phyloP scores from a whole-genome alignment of 164 flowering plant species.

The Liquidambar formosana region DNA sequence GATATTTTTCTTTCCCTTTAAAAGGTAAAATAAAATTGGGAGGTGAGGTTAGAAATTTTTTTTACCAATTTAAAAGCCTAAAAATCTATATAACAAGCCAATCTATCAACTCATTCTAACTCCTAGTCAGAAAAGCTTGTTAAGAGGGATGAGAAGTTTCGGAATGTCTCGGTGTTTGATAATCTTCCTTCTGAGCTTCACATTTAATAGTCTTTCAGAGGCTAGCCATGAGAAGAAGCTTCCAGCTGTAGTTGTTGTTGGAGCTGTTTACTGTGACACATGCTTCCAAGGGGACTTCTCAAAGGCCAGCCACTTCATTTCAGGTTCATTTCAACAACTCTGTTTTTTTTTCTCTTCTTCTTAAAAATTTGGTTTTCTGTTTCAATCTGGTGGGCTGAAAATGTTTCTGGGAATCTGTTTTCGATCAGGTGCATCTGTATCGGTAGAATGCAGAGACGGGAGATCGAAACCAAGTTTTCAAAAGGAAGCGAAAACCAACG shows the following conservation, averaged over 20 bases:
- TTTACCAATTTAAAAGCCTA: too few relatives aligned
- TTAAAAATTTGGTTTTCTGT: neutral
- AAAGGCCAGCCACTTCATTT: slow-evolving; percentile 57
- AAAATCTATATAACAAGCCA: neutral
- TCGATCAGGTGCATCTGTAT: slow-evolving; percentile 62
- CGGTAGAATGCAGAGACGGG: slow-evolving; percentile 48
- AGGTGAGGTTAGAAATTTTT: too few relatives aligned
- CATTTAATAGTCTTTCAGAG: slow-evolving; percentile 30
- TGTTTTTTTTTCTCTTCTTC: neutral
- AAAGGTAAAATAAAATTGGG: too few relatives aligned
- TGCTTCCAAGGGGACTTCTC: slow-evolving; percentile 61
- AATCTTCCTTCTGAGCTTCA: slow-evolving; percentile 26
- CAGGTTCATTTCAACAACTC: slow-evolving; percentile 45
- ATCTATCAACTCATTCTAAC: slow-evolving; percentile 3
- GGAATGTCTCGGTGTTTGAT: slow-evolving; percentile 33
- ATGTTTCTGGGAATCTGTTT: neutral
- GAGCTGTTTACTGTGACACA: slow-evolving; percentile 82
- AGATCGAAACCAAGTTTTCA: slow-evolving; percentile 34
- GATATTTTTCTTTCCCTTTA: too few relatives aligned
- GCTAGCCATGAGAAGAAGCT: slow-evolving; percentile 39
- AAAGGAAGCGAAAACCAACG: slow-evolving; percentile 59
- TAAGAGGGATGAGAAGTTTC: neutral
- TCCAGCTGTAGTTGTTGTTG: slow-evolving; percentile 66
- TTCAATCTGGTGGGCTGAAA: neutral
- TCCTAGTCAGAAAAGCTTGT: too few relatives aligned